Base-by-base conservation (phyloP, 1,284 basidiomycete species). In the Polyporus tsugae region DNA sequence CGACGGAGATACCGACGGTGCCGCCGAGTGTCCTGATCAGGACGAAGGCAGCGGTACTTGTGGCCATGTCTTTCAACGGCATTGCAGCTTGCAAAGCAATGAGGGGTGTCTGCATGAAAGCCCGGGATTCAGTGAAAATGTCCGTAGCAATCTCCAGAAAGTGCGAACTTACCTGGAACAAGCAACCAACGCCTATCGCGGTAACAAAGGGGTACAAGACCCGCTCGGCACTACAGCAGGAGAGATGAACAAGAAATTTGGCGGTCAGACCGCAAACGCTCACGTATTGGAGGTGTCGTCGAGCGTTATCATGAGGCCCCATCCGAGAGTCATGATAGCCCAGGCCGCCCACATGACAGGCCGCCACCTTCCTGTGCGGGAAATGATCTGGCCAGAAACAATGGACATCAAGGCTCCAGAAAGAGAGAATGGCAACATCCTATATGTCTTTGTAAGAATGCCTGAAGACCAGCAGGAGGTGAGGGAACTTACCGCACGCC, bases 1-100 rank as follows among this genome's bases (percentile, higher is more conserved):
- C 91, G 41, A 93, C 77, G 0, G 92, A 85, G 66, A 95, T 87
- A 6, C 93, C 92, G 42, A 95, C 83, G 0, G 93, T 92, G 5
- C 90, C 93, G n/a, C 93, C 93, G n/a, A 95, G 78, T 0, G 86
- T 88, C 64, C 92, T 85, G 68, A 94, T 80, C 74, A 95, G 90
- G n/a, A 88, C 87, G 75, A 90, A 92, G 0, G 89, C 88, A 1
- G 86, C 82, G 0, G 93, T 93, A 68, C 87, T 89, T 0, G 93
- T 93, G 1, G 92, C 91, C 91, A 94, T 92, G 73, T 94, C 92
- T 73, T 89, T 90, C 33, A 92, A 74, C 0, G 93, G 93, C 91
- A 95, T 94, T 0, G 92, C 90, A 1, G 92, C 91, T 80, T 94
- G 93, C 15, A 94, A 78, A 25, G 84, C 90, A 68, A 94, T 89